Percentiles rank a stretch among this genome's conserved stretches.
These are phyloP conservation scores for Pelagophyceae sp. DNA, from an alignment of 352 stramenopile species.

Conservation along the genomic window DNA sequence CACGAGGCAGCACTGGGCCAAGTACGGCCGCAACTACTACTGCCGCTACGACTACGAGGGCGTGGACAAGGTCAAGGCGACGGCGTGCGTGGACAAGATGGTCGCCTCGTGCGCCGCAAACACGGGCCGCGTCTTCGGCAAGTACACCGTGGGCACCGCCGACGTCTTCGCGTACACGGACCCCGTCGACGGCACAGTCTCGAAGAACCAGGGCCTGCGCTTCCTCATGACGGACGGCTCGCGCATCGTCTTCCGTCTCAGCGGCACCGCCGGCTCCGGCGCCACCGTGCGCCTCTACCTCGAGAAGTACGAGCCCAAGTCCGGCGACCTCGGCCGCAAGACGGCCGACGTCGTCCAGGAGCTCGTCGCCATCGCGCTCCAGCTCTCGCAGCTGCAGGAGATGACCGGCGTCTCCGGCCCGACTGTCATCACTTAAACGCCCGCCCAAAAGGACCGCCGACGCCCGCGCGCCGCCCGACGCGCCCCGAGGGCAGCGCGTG, in stretches of 20 bases:
- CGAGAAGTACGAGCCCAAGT: slow-evolving; percentile 89
- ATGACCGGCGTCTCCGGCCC: slow-evolving; percentile 86
- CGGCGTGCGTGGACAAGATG: slow-evolving; percentile 72
- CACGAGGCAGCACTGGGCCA: slow-evolving; percentile 87
- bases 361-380: slow-evolving; percentile 84
- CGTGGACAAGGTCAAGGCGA: slow-evolving; percentile 67
- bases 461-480: no score
- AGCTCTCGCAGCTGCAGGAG: slow-evolving; percentile 81
- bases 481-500: no score
- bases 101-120: slow-evolving; percentile 40
- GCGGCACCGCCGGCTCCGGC: slow-evolving; percentile 87
- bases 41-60: slow-evolving; percentile 99
- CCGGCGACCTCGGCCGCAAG: slow-evolving; percentile 47
- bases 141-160: slow-evolving; percentile 56
- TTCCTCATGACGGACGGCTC: slow-evolving; percentile 93
- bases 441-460: no score
- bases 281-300: slow-evolving; percentile 99
- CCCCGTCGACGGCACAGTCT: slow-evolving; percentile 92
- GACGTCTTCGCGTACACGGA: slow-evolving; percentile 98
- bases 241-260: slow-evolving; percentile 93
- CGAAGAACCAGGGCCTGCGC: slow-evolving; percentile 64
- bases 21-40: slow-evolving; percentile 99
- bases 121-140: slow-evolving; percentile 47
- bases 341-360: slow-evolving; percentile 53
- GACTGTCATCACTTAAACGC: slow-evolving; percentile 95